These are phyloP conservation scores for Chloris gayana DNA, from an alignment of 176 grass and related monocot genomes.

Conservation along the genomic window DNA sequence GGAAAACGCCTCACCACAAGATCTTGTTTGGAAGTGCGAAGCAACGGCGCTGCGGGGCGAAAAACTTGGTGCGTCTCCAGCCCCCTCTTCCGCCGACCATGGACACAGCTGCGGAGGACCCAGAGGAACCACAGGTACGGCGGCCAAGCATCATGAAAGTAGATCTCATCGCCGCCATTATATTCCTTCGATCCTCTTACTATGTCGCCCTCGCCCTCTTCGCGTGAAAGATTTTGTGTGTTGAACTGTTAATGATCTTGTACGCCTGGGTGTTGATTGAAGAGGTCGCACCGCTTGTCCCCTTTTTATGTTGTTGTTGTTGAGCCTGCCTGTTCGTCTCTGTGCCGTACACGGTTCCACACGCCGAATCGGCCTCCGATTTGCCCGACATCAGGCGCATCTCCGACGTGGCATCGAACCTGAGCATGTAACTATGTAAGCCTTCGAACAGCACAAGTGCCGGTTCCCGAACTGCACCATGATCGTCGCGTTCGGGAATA, in stretches of 20 bases:
- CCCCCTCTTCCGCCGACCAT: background rate
- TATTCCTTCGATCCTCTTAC: no score
- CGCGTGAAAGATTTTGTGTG: no score
- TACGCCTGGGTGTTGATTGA: no score
- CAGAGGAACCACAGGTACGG: background rate
- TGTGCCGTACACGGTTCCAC: no score
- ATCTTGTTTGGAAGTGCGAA: background rate
- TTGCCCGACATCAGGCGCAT: slow-evolving; percentile 48
- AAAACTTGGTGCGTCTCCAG: background rate
- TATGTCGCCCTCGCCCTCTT: no score
- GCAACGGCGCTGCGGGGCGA: background rate
- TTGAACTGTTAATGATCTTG: no score
- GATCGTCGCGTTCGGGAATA: no score
- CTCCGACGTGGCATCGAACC: slow-evolving; percentile 81
- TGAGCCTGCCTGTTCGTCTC: no score
- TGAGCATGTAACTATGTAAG: slow-evolving; percentile 84
- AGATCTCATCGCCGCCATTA: background rate
- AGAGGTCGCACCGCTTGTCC: no score
- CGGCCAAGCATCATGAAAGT: background rate
- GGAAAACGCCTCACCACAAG: background rate
- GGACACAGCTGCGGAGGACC: background rate
- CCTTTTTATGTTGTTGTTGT: no score
- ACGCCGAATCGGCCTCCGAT: no score
- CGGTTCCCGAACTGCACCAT: no score
- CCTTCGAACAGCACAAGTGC: slow-evolving; percentile 85